Percentiles rank a stretch among this genome's conserved stretches.
Conservation (phyloP, 2,329 filamentous ascomycete genomes). For the Colletotrichum abscissum region DNA sequence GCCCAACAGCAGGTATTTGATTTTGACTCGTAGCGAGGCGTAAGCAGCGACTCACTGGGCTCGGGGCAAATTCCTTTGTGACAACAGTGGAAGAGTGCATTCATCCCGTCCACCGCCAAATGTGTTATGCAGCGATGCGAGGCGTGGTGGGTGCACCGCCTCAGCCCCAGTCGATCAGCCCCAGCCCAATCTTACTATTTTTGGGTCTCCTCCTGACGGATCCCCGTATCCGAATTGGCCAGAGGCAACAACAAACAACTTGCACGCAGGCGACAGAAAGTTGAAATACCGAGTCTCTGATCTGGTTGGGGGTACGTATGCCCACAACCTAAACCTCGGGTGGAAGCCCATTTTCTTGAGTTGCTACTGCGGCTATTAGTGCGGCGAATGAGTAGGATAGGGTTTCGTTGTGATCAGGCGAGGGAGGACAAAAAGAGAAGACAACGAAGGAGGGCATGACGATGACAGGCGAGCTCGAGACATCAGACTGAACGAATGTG, state of each 20-base stretch:
- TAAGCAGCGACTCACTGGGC: neutral
- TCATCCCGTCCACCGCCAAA: neutral
- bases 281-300: neutral
- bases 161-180: conserved; percentile 36
- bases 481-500: conserved; percentile 22
- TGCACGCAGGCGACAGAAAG: neutral
- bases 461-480: conserved; percentile 18
- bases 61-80: conserved; percentile 4
- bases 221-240: conserved; percentile 23
- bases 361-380: conserved; percentile 5
- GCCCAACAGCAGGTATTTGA: neutral
- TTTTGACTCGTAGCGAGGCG: neutral
- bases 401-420: conserved; percentile 14
- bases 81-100: neutral
- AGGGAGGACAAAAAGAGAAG: neutral
- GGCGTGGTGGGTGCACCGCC: conserved; percentile 30
- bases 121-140: conserved; percentile 6
- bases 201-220: conserved; percentile 29
- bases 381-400: conserved; percentile 5
- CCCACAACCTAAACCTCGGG: conserved; percentile 5
- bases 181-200: conserved; percentile 37
- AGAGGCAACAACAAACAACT: neutral
- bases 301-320: neutral
- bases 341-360: conserved; percentile 3
- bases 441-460: conserved; percentile 7